A percentile compares a stretch with the other conserved stretches of the same genome.
Conservation (phyloP, 2,329 filamentous ascomycete species). For the Geosmithia morbida region DNA sequence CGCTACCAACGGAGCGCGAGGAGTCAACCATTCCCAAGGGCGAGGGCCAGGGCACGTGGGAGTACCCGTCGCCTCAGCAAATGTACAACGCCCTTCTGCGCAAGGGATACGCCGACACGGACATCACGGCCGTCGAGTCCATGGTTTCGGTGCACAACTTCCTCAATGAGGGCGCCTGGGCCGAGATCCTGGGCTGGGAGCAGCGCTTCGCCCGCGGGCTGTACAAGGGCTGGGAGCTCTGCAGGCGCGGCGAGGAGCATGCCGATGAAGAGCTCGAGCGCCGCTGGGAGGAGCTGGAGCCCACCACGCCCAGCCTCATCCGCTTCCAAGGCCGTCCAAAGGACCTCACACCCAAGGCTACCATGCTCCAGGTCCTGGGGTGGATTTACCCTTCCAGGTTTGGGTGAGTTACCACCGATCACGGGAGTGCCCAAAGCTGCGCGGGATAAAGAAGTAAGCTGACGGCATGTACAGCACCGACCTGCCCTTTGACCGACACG, state of each 20-base stretch:
- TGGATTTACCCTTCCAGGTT: slow-evolving; percentile 69
- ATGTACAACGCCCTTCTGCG: slow-evolving; percentile 98
- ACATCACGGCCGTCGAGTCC: slow-evolving; percentile 80
- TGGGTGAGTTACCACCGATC: slow-evolving; percentile 35
- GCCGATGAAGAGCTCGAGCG: slow-evolving; percentile 26
- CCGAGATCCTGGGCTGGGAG: slow-evolving; percentile 91
- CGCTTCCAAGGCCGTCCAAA: slow-evolving; percentile 81
- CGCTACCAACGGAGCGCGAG: slow-evolving; percentile 69
- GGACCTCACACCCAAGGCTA: slow-evolving; percentile 84
- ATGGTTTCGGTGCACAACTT: slow-evolving; percentile 99
- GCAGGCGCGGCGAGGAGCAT: slow-evolving; percentile 59
- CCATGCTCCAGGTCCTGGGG: slow-evolving; percentile 67
- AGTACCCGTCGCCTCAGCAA: slow-evolving; percentile 95
- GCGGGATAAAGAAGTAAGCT: slow-evolving; percentile 3
- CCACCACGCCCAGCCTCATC: slow-evolving; percentile 54
- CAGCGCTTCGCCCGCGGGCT: slow-evolving; percentile 67
- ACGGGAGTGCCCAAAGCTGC: not conserved
- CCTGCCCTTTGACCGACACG: slow-evolving; percentile 89
- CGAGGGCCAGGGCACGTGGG: slow-evolving; percentile 70
- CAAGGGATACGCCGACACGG: slow-evolving; percentile 92
- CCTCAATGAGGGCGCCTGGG: slow-evolving; percentile 93
- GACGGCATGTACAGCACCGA: slow-evolving; percentile 39
- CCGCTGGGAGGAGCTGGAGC: slow-evolving; percentile 35
- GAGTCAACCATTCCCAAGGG: slow-evolving; percentile 83
- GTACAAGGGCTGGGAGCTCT: slow-evolving; percentile 56